These are phyloP conservation scores for Gyrodon lividus DNA, from an alignment of 768 basidiomycete species.

Conservation along the genomic window DNA sequence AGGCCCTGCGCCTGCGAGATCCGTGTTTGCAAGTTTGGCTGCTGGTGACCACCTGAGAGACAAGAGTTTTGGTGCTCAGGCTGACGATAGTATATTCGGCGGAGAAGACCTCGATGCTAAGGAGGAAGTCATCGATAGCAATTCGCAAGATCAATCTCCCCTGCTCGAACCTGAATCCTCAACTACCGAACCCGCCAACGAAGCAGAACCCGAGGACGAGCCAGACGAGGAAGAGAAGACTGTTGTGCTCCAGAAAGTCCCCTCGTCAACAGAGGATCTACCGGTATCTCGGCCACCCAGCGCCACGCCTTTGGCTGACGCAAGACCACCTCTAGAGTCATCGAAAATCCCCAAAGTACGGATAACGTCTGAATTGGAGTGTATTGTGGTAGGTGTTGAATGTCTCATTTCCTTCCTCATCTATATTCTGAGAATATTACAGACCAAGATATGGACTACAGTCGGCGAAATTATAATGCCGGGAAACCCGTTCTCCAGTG, in stretches of 20 bases:
- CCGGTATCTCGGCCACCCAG: neutral
- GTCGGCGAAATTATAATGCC: constrained; percentile 65
- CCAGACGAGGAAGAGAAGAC: constrained; percentile 32
- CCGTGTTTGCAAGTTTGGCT: constrained; percentile 27
- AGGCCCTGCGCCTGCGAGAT: constrained; percentile 33
- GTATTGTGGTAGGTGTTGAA: constrained; percentile 51
- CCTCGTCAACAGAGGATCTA: neutral
- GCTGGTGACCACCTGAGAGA: constrained; percentile 8
- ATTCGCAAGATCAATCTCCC: constrained; percentile 13
- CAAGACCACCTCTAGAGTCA: constrained; percentile 10
- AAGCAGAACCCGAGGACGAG: constrained; percentile 11
- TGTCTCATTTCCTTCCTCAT: neutral
- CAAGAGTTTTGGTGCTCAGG: constrained; percentile 1
- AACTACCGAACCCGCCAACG: neutral
- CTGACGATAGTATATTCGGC: constrained; percentile 10
- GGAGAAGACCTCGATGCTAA: constrained; percentile 1
- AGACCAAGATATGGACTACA: constrained; percentile 71
- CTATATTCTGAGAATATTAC: neutral
- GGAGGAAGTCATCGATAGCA: constrained; percentile 3
- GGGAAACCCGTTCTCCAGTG: constrained; percentile 40
- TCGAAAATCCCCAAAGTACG: constrained; percentile 40
- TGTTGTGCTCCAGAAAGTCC: constrained; percentile 27
- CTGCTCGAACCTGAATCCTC: constrained; percentile 7
- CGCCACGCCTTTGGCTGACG: constrained; percentile 1
- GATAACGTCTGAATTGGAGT: constrained; percentile 63